Conservation (phyloP, 2,329 filamentous ascomycete genomes). For the Penicillium corylophilum region DNA sequence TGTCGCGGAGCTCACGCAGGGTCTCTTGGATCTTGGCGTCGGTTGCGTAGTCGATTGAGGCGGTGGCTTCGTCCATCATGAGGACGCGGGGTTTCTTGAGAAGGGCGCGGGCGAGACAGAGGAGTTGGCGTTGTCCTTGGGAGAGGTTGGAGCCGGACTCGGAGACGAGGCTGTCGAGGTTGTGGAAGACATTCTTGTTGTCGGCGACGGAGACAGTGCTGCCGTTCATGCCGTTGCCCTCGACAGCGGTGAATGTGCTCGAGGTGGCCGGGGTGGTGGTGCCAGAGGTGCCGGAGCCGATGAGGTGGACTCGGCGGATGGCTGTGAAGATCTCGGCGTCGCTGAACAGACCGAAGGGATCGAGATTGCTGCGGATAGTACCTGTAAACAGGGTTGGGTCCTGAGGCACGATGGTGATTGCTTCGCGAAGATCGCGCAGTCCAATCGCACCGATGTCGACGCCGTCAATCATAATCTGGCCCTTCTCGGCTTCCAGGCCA, state of each 20-base stretch:
- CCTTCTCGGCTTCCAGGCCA: slow-evolving; percentile 84
- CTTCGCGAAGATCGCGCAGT: slow-evolving; percentile 86
- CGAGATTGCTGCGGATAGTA: slow-evolving; percentile 86
- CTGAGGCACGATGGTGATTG: slow-evolving; percentile 96
- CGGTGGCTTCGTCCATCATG: slow-evolving; percentile 99
- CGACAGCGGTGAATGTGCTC: slow-evolving; percentile 27
- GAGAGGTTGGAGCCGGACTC: slow-evolving; percentile 94
- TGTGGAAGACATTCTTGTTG: slow-evolving; percentile 94
- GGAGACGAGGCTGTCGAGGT: slow-evolving; percentile 76
- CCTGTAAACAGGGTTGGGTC: slow-evolving; percentile 90
- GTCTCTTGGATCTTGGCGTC: slow-evolving; percentile 96
- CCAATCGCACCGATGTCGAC: slow-evolving; percentile 89
- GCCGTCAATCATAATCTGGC: slow-evolving; percentile 85
- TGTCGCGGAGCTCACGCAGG: slow-evolving; percentile 79
- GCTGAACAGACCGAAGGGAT: slow-evolving; percentile 85
- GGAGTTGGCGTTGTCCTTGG: slow-evolving; percentile 89
- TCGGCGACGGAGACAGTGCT: slow-evolving; percentile 45
- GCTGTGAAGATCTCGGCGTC: slow-evolving; percentile 88
- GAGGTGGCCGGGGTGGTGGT: slow-evolving; percentile 35
- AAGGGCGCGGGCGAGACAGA: slow-evolving; percentile 89
- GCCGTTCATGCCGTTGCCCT: slow-evolving; percentile 25
- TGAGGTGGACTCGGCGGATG: slow-evolving; percentile 83
- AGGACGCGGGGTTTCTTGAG: slow-evolving; percentile 88
- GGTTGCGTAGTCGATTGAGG: slow-evolving; percentile 94
- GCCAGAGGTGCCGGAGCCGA: slow-evolving; percentile 48